Base-by-base conservation (phyloP, 2,329 filamentous ascomycete genomes). In the Teratosphaeria destructans region DNA sequence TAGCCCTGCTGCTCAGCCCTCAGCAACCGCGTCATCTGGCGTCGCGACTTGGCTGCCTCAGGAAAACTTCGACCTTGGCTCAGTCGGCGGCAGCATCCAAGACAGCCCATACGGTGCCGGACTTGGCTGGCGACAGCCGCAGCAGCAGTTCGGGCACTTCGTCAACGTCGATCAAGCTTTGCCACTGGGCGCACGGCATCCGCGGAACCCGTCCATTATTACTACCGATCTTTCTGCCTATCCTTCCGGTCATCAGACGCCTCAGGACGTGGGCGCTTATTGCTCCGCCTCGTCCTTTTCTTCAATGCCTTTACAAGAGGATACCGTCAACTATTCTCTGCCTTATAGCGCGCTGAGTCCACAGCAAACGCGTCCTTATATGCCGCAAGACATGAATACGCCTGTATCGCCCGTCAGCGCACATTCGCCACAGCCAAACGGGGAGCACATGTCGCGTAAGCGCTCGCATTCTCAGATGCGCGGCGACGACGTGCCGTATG, bases 401-500 rank as follows among this genome's bases (percentile, higher is more conserved):
- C 65, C 67, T n/a, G 62, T 64, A 35, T 67, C 67, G 54, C 63
- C 64, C 12, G 57, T 68, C 34, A 69, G 66, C 60, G 57, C 64
- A 52, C 65, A 66, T 27, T 65, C 66, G 62, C 64, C 64, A 57
- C 52, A 65, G 34, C 59, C 57, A 11, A 65, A 67, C 61, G 60
- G 55, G 55, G 67, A 65, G 52, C 62, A 61, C 35, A 49, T 56
- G 23, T 61, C 66, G 12, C 61, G 68, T n/a, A 71, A 71, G 58
- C 68, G 69, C 54, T 69, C 68, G 23, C 68, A 70, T 60, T 66
- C 63, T 5, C 62, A 67, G 39, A 71, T 71, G 68, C 64, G 65
- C n/a, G 37, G 54, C 35, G 58, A 60, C n/a, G 52, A 23, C 12
- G 32, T 49, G 54, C 53, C 23, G n/a, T 37, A 39, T 7, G 27